A percentile compares a stretch with the other conserved stretches of the same genome.
Conservation (phyloP, 1,284 basidiomycete genomes). For the Hymenochaete sp. region DNA sequence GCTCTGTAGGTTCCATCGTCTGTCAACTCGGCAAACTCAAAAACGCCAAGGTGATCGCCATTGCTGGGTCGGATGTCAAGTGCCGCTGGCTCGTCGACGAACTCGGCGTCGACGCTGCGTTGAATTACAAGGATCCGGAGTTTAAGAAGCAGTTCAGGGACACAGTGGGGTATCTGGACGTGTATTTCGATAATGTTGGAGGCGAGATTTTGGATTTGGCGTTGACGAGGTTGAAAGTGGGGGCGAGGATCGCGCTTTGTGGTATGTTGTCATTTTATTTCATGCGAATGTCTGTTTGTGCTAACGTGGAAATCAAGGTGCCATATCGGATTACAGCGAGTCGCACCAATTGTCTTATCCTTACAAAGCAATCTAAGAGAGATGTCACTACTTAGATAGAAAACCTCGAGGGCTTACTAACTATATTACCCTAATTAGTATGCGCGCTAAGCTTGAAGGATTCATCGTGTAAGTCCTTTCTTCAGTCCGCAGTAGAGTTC, state of each 20-base stretch:
- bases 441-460: slow-evolving; percentile 72
- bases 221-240: slow-evolving; percentile 63
- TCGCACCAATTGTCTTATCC: slow-evolving; percentile 9
- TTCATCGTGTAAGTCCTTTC: slow-evolving; percentile 61
- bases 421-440: slow-evolving; percentile 62
- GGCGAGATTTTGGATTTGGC: slow-evolving; percentile 76
- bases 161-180: slow-evolving; percentile 58
- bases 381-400: slow-evolving; percentile 33
- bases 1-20: slow-evolving; percentile 70
- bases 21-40: slow-evolving; percentile 71
- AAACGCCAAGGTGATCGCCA: slow-evolving; percentile 77
- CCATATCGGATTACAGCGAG: slow-evolving; percentile 74
- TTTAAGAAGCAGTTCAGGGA: slow-evolving; percentile 62
- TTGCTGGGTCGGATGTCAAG: slow-evolving; percentile 75
- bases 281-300: slow-evolving; percentile 4
- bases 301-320: slow-evolving; percentile 35
- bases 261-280: slow-evolving; percentile 33
- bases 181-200: slow-evolving; percentile 85
- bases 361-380: neutral
- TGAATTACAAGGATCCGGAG: slow-evolving; percentile 81
- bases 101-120: slow-evolving; percentile 71
- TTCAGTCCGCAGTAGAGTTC: no score
- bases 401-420: slow-evolving; percentile 52
- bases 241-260: slow-evolving; percentile 72
- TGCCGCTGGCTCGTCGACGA: slow-evolving; percentile 75